A percentile compares a stretch with the other conserved stretches of the same genome.
These are phyloP conservation scores for Tephrocybe rancida DNA, from an alignment of 768 basidiomycete species.

Conservation along the genomic window DNA sequence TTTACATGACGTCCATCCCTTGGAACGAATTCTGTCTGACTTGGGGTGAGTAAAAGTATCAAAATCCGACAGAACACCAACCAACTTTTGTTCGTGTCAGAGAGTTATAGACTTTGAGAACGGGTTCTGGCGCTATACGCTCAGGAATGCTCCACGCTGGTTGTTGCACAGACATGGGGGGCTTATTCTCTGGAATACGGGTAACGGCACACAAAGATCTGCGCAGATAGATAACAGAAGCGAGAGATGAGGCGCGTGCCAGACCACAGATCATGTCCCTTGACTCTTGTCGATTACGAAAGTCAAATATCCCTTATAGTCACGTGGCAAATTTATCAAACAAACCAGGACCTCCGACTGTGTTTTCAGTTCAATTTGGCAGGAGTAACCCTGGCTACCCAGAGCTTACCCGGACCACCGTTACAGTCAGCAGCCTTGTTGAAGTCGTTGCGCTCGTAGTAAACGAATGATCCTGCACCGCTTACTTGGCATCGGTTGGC, in stretches of 20 bases:
- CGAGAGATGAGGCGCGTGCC: constrained; percentile 20
- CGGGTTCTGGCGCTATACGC: constrained; percentile 53
- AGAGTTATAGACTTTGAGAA: constrained; percentile 89
- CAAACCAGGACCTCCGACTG: too few relatives aligned
- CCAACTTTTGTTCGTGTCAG: constrained; percentile 87
- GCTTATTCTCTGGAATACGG: constrained; percentile 2
- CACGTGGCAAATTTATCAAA: not conserved
- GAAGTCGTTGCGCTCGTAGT: too few relatives aligned
- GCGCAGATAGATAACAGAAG: constrained; percentile 14
- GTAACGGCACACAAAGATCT: constrained; percentile 12
- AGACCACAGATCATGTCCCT: constrained; percentile 20
- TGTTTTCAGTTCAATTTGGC: too few relatives aligned
- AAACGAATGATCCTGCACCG: too few relatives aligned
- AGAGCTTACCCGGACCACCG: too few relatives aligned
- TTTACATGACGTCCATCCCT: constrained; percentile 75
- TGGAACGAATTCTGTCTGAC: constrained; percentile 78
- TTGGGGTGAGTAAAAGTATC: constrained; percentile 14
- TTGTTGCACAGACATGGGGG: constrained; percentile 59
- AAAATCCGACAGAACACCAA: constrained; percentile 17
- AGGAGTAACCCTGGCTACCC: too few relatives aligned
- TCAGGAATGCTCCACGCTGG: constrained; percentile 58
- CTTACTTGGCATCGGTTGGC: too few relatives aligned
- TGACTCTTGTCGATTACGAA: constrained; percentile 9
- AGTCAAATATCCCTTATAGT: not conserved
- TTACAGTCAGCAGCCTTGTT: too few relatives aligned